Conservation (phyloP, 352 stramenopile genomes). For the Phytophthora sp. region DNA sequence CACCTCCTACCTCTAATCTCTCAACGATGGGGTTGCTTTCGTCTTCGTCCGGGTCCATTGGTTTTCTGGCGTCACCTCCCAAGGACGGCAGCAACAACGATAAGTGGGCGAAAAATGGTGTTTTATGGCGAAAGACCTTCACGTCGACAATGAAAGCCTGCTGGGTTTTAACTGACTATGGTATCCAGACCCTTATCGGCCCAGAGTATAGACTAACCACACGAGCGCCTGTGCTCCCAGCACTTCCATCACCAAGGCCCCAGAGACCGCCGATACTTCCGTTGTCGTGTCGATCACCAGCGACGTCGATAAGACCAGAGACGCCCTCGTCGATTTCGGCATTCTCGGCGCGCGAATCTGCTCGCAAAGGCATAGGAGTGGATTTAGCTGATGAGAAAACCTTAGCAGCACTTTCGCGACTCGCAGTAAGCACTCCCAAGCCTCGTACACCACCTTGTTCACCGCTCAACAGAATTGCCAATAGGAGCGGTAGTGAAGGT, state of each 20-base stretch:
- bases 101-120: slow-evolving; percentile 14
- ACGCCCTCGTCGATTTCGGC: slow-evolving; percentile 36
- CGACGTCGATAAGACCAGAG: slow-evolving; percentile 26
- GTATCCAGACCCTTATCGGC: slow-evolving; percentile 65
- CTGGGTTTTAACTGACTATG: slow-evolving; percentile 71
- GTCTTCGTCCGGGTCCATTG: slow-evolving; percentile 29
- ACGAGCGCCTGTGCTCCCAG: slow-evolving; percentile 45
- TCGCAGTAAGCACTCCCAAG: slow-evolving; percentile 40
- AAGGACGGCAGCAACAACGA: slow-evolving; percentile 27
- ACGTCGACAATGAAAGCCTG: slow-evolving; percentile 61
- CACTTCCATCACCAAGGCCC: slow-evolving; percentile 12
- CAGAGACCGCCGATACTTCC: slow-evolving; percentile 24
- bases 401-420: slow-evolving; percentile 49
- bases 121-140: slow-evolving; percentile 55
- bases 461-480: slow-evolving; percentile 18
- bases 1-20: slow-evolving; percentile 39
- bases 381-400: slow-evolving; percentile 58
- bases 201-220: slow-evolving; percentile 69
- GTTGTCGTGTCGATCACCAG: slow-evolving; percentile 33
- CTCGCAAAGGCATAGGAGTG: slow-evolving; percentile 52
- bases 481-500: slow-evolving; percentile 1
- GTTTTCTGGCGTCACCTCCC: slow-evolving; percentile 14
- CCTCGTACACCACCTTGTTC: slow-evolving; percentile 39
- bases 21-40: slow-evolving; percentile 33
- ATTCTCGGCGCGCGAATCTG: slow-evolving; percentile 48